Base-by-base conservation (phyloP, 371 early-diverging fungal genomes). In the Lichtheimia ramosa region DNA sequence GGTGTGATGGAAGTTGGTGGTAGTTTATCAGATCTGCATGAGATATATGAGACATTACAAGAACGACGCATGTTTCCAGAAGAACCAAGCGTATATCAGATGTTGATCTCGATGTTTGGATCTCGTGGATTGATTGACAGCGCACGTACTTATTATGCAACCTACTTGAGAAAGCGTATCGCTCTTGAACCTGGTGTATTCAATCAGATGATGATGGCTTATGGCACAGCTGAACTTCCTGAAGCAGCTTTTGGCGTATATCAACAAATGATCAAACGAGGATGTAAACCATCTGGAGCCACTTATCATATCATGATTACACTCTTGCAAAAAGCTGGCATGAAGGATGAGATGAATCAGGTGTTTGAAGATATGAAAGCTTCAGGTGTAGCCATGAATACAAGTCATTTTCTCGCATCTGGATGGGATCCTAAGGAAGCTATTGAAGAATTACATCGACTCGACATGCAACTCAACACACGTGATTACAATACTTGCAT, bases 401-500 rank as follows among this genome's bases (percentile, higher is more conserved):
- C 59, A 0, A 48, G 62, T 5, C 64, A 69, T 54, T 75, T 65
- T 14, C 3, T 61, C 1, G 53, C 64, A 0, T 66, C 75, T 72
- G 71, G 65, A 0, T 66, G 57, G 72, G 55, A 58, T n/a, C 68
- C 74, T 2, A 43, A 56, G 27, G 28, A 65, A 20, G 66, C 65
- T 2, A 16, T 77, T 24, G 49, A 61, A 3, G 69, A 72, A 41
- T 61, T 73, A 63, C 51, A 55, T 2, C 54, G 55, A 3, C 15
- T 40, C 13, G 65, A 54, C 2, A 42, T 42, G 0, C 39, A 24
- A 0, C 27, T 48, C 5, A 3, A 3, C 3, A 54, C 58, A 14
- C 56, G 68, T 18, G 78, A 77, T 40, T 81, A 69, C 54, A 81
- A 81, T 40, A 61, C 63, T 0, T 65, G 69, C 5, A 55, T 81